phyloP scores from a whole-genome alignment of 441 rosid genomes.

The Raphanus hybrid region DNA sequence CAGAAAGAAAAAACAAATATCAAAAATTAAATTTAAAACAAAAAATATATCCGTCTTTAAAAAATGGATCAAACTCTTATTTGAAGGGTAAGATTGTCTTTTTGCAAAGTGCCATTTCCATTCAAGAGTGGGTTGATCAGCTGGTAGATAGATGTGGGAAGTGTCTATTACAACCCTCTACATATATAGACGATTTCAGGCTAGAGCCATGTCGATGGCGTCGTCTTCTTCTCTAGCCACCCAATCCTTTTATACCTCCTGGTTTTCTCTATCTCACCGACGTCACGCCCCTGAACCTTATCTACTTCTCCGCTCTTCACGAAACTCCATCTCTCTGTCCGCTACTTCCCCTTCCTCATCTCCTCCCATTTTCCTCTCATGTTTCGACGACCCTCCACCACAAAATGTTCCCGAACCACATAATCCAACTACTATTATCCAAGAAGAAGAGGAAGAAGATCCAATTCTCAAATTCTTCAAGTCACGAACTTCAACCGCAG shows the following conservation, averaged over 20 bases:
- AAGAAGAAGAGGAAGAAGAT: slow-evolving; percentile 31
- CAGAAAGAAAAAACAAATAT: too few species aligned
- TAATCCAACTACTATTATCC: background rate
- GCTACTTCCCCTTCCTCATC: slow-evolving; percentile 34
- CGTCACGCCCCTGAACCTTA: slow-evolving; percentile 30
- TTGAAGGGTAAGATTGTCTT: too few species aligned
- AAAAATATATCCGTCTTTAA: too few species aligned
- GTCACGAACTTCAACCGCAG: slow-evolving; percentile 47
- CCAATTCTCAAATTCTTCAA: slow-evolving; percentile 74
- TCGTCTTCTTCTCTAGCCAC: slow-evolving; percentile 25
- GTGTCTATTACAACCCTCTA: too few species aligned
- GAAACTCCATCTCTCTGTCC: slow-evolving; percentile 34
- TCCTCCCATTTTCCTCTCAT: slow-evolving; percentile 61
- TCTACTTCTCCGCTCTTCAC: slow-evolving; percentile 40
- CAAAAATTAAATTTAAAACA: too few species aligned
- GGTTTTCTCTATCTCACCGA: slow-evolving; percentile 20
- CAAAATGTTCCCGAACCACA: slow-evolving; percentile 12
- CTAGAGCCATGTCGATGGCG: slow-evolving; percentile 31
- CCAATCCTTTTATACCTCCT: slow-evolving; percentile 18
- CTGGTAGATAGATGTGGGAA: too few species aligned
- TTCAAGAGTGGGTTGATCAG: too few species aligned
- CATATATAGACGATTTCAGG: too few species aligned
- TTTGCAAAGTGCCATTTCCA: too few species aligned
- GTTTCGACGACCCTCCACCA: slow-evolving; percentile 49
- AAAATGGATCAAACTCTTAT: too few species aligned